Evolutionary conservation across 768 basidiomycete genomes (phyloP).

Genomic region (Sarcodon aspratus): DNA sequence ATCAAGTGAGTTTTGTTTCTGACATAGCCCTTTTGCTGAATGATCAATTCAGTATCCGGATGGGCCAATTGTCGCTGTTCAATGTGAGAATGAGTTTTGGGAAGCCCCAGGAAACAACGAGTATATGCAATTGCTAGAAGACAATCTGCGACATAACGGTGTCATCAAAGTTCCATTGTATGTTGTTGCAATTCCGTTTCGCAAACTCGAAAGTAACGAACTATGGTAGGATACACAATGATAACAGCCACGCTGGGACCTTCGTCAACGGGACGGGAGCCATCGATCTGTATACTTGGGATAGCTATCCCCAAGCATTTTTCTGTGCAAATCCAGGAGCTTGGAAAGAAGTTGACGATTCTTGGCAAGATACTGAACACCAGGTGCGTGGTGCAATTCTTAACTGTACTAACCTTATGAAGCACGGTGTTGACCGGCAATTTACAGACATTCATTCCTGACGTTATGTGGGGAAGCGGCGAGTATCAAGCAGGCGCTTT

Average conservation of each 20-base stretch:
- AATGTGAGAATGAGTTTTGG: slow-evolving; percentile 13
- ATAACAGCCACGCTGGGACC: slow-evolving; percentile 4
- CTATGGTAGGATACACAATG: slow-evolving; percentile 10
- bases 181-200: background rate
- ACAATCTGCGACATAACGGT: slow-evolving; percentile 10
- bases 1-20: slow-evolving; percentile 6
- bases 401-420: background rate
- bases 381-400: slow-evolving; percentile 6
- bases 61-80: slow-evolving; percentile 13
- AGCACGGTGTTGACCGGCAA: background rate
- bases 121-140: slow-evolving; percentile 11
- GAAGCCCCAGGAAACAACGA: slow-evolving; percentile 10
- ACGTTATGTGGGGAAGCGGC: slow-evolving; percentile 8
- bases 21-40: too few species aligned
- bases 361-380: slow-evolving; percentile 5
- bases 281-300: slow-evolving; percentile 14
- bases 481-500: slow-evolving; percentile 14
- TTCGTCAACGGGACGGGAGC: slow-evolving; percentile 11
- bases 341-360: slow-evolving; percentile 6
- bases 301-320: slow-evolving; percentile 13
- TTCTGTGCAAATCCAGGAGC: slow-evolving; percentile 9
- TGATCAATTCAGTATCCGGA: slow-evolving; percentile 8
- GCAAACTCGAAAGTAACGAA: background rate
- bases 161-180: slow-evolving; percentile 11
- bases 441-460: slow-evolving; percentile 8